These are phyloP conservation scores for Scleroderma citrinum DNA, from an alignment of 768 basidiomycete genomes.

Conservation along the genomic window DNA sequence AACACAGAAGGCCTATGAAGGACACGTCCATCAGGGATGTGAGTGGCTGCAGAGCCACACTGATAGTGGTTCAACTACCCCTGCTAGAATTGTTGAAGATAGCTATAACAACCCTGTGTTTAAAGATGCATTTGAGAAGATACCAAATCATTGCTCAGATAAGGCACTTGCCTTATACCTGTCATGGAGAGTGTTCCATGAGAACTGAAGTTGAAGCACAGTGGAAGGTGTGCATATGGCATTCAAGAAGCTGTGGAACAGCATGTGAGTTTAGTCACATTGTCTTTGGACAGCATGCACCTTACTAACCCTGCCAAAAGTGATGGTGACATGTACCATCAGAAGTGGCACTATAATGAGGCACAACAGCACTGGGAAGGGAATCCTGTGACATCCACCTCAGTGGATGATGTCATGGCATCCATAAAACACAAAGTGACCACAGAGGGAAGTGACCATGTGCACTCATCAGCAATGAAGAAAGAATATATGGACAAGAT, in stretches of 20 bases:
- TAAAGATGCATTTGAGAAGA: neutral
- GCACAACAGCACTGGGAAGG: slow-evolving; percentile 20
- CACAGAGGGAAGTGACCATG: slow-evolving; percentile 15
- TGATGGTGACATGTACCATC: neutral
- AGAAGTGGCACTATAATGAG: slow-evolving; percentile 18
- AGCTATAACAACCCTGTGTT: neutral
- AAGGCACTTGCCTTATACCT: neutral
- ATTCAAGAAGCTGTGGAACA: neutral
- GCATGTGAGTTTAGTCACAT: neutral
- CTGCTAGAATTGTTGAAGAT: neutral
- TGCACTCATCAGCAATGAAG: slow-evolving; percentile 26
- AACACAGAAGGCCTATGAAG: neutral
- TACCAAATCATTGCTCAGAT: neutral
- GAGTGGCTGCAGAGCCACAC: neutral
- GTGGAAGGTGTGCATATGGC: neutral
- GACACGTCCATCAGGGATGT: neutral
- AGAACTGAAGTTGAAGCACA: neutral
- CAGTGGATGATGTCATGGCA: slow-evolving; percentile 19
- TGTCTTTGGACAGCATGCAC: too few relatives aligned
- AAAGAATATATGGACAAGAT: neutral
- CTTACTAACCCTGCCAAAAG: too few relatives aligned
- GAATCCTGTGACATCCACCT: slow-evolving; percentile 21
- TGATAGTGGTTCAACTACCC: too few relatives aligned
- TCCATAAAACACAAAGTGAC: slow-evolving; percentile 18
- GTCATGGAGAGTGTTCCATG: neutral